Evolutionary conservation across 352 stramenopile genomes (phyloP).

Genomic region (Pythium folliculosum): DNA sequence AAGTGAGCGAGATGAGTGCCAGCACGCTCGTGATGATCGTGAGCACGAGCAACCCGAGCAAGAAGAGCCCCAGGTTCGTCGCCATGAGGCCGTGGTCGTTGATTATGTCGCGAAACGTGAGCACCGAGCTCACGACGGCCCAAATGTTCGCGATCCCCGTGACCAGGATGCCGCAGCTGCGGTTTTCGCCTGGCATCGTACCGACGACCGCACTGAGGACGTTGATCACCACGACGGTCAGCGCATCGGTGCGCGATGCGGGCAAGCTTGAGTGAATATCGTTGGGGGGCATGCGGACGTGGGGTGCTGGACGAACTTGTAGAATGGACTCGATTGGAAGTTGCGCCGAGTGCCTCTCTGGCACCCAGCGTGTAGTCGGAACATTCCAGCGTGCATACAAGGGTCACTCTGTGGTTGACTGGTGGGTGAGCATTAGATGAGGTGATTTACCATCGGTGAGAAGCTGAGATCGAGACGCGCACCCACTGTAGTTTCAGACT

Average conservation of each 20-base stretch:
- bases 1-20: background rate
- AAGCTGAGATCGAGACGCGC: no score
- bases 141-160: background rate
- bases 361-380: no score
- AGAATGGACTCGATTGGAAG: no score
- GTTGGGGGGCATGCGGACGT: background rate
- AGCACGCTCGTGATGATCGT: constrained; percentile 4
- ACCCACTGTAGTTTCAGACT: no score
- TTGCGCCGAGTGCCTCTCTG: no score
- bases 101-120: background rate
- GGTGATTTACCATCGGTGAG: no score
- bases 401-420: no score
- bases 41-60: background rate
- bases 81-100: background rate
- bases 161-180: background rate
- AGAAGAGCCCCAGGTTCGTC: constrained; percentile 4
- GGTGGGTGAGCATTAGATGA: no score
- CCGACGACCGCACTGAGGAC: background rate
- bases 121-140: constrained; percentile 7
- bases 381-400: no score
- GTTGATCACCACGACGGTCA: constrained; percentile 1
- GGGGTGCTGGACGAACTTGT: no score
- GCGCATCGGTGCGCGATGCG: constrained; percentile 6
- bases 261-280: background rate
- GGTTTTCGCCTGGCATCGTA: background rate